Base-by-base conservation (phyloP, 2,329 filamentous ascomycete genomes). In the Dactylellina haptotyla region DNA sequence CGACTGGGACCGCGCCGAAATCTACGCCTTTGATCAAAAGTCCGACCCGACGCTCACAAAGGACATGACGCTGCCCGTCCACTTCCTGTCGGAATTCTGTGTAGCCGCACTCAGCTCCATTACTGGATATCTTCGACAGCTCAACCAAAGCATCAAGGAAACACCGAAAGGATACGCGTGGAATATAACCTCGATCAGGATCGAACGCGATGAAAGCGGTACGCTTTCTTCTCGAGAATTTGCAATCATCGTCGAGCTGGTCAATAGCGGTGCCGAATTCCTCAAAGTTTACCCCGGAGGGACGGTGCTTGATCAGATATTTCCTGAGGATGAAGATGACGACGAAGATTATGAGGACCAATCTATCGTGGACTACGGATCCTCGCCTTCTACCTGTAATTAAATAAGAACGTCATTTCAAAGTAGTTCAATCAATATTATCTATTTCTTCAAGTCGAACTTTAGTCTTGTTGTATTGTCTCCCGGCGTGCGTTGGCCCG, bases 51-150 rank as follows among this genome's bases (percentile, higher is more conserved):
- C 14, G 25, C 4, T 32, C 8, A 8, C 34, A 20, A 30, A 39
- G 8, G 39, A 50, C 5, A 10, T 45, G 8, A 6, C 28, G n/a
- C n/a, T n/a, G 12, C 18, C 62, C 10, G 20, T 66, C 32, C 6
- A 9, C 1, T 26, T 66, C 3, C 62, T 66, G 14, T 10, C 62
- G 4, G 53, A 58, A 39, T 66, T 66, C 25, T 66, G 62, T 43
- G 28, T n/a, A 6, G 1, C 28, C 10, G 62, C 62, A 16, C 32
- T 66, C 18, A 18, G 26, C 20, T 41, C 51, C 12, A 30, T 66
- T 4, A 8, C 18, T 9, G n/a, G 5, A 2, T 58, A 50, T 18
- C n/a, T 66, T 12, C 4, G 18, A 4, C 14, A n/a, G 3, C 2
- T 66, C 12, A 66, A 66, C 18, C 18, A 57, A 8, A 23, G 58